Evolutionary conservation across 768 basidiomycete genomes (phyloP).

Genomic region (Tricholoma bakamatsutake): DNA sequence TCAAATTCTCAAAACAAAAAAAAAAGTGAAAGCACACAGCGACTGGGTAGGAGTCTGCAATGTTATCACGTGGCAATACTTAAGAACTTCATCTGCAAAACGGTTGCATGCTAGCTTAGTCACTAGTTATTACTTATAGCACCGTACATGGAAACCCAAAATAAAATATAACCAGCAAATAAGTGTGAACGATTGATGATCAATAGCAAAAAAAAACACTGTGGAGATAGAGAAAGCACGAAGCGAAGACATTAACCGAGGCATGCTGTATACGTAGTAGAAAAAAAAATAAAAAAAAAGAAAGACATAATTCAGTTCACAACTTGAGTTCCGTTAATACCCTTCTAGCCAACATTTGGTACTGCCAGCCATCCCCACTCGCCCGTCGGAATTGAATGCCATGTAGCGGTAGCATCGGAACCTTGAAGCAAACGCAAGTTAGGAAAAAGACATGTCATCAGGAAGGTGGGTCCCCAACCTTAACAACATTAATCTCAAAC

Average conservation of each 20-base stretch:
- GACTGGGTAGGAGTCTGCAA: too few relatives aligned
- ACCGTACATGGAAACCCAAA: constrained; percentile 2
- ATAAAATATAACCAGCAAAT: constrained; percentile 7
- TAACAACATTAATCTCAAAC: constrained; percentile 97
- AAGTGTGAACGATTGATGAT: neutral
- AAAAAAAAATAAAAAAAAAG: constrained; percentile 8
- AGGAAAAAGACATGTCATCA: neutral
- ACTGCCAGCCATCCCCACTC: constrained; percentile 93
- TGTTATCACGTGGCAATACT: too few relatives aligned
- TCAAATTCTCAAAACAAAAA: too few relatives aligned
- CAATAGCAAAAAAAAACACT: neutral
- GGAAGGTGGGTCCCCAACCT: constrained; percentile 49
- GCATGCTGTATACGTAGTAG: neutral
- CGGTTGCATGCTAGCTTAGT: too few relatives aligned
- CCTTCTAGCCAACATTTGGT: constrained; percentile 89
- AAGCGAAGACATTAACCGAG: neutral
- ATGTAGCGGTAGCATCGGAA: constrained; percentile 88
- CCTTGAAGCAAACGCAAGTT: constrained; percentile 38
- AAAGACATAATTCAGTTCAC: constrained; percentile 31
- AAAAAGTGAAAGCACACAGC: too few relatives aligned
- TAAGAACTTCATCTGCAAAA: too few relatives aligned
- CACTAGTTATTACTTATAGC: neutral
- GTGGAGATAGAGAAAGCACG: neutral
- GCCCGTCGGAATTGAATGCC: constrained; percentile 93
- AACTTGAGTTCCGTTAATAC: constrained; percentile 86